Conservation (phyloP, 139 green algal genomes). For the Chlorella sp. region DNA sequence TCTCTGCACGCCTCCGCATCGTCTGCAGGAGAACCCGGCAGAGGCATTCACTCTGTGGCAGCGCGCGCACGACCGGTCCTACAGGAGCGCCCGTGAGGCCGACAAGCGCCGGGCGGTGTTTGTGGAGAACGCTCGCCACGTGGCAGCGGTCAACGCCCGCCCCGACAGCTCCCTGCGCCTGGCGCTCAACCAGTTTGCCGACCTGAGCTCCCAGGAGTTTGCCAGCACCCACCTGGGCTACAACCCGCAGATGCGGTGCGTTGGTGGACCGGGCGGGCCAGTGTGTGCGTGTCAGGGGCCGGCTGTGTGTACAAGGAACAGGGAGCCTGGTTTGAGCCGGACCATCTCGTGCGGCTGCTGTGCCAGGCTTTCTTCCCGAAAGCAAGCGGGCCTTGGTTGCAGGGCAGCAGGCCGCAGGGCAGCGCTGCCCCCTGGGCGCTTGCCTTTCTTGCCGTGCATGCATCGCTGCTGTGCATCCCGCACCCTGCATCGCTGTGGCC, state of each 20-base stretch:
- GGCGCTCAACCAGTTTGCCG: slow-evolving; percentile 89
- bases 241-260: slow-evolving; percentile 18
- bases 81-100: slow-evolving; percentile 32
- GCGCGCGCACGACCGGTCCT: slow-evolving; percentile 20
- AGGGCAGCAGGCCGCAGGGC: no score
- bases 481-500: neutral
- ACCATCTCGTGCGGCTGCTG: no score
- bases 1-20: neutral
- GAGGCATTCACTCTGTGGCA: slow-evolving; percentile 44
- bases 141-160: slow-evolving; percentile 47
- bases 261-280: neutral
- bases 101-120: slow-evolving; percentile 30
- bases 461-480: neutral
- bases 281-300: neutral
- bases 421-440: no score
- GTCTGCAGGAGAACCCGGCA: slow-evolving; percentile 43
- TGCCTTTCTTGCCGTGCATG: no score
- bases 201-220: slow-evolving; percentile 91
- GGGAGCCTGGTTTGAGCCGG: no score
- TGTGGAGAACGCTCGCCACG: slow-evolving; percentile 37
- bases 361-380: no score
- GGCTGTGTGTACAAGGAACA: neutral
- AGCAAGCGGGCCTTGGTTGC: no score
- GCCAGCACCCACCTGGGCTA: slow-evolving; percentile 56
- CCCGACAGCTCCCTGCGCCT: slow-evolving; percentile 60